These are phyloP conservation scores for Hepatocystis sp. DNA, from an alignment of 169 alveolate genomes.

Conservation along the genomic window DNA sequence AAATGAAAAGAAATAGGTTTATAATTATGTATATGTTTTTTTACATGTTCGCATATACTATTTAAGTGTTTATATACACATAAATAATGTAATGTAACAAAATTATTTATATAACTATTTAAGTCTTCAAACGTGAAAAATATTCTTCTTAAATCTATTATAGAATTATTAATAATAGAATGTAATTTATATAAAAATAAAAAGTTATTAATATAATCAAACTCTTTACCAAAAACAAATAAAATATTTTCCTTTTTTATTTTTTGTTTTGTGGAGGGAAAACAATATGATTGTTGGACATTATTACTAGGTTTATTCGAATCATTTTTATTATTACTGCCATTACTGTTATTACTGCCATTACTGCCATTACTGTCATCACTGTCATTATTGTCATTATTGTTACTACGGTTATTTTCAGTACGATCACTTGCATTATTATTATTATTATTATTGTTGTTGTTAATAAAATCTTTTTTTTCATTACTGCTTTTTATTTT, in stretches of 20 bases:
- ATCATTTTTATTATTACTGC: no score
- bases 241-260: constrained; percentile 11
- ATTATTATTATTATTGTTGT: no score
- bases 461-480: no score
- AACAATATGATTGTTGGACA: no score
- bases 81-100: constrained; percentile 35
- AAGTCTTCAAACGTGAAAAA: constrained; percentile 40
- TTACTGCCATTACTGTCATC: no score
- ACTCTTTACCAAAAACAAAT: constrained; percentile 13
- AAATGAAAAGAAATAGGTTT: constrained; percentile 11
- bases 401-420: no score
- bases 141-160: constrained; percentile 17
- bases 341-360: no score
- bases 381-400: no score
- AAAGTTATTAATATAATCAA: constrained; percentile 17
- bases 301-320: no score
- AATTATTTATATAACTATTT: constrained; percentile 17
- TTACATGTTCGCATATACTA: constrained; percentile 2
- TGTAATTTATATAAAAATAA: constrained; percentile 23
- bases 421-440: no score
- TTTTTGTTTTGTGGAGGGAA: no score
- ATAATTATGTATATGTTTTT: neutral
- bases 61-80: constrained; percentile 26
- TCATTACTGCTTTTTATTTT: no score
- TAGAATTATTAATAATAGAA: constrained; percentile 18